Percentiles rank a stretch among this genome's conserved stretches.
phyloP scores from a whole-genome alignment of 768 basidiomycete species.

The Termitomyces sp. region DNA sequence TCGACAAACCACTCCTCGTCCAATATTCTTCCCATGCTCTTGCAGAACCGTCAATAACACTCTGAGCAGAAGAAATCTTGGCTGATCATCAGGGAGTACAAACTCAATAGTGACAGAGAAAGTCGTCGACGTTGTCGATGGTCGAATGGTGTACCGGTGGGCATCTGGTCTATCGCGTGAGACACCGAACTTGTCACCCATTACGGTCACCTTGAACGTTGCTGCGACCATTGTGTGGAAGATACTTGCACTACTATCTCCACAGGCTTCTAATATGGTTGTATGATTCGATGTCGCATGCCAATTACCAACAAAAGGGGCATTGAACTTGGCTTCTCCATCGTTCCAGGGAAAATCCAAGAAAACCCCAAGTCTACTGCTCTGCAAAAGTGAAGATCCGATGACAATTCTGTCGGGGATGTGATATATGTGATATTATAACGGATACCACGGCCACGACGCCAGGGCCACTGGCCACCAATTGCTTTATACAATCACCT shows the following conservation, averaged over 20 bases:
- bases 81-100: neutral
- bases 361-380: constrained; percentile 38
- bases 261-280: constrained; percentile 25
- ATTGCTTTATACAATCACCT: too few relatives aligned
- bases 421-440: too few relatives aligned
- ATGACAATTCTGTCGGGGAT: constrained; percentile 33
- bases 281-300: constrained; percentile 42
- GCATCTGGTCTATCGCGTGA: constrained; percentile 32
- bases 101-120: constrained; percentile 34
- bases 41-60: constrained; percentile 28
- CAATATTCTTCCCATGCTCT: constrained; percentile 42
- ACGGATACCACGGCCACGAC: too few relatives aligned
- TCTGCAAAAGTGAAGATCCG: constrained; percentile 31
- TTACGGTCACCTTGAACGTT: constrained; percentile 36
- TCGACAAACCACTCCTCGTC: constrained; percentile 44
- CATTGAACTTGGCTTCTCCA: constrained; percentile 47
- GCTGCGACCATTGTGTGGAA: constrained; percentile 33
- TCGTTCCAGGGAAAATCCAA: constrained; percentile 61
- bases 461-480: too few relatives aligned
- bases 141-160: constrained; percentile 43
- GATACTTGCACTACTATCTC: constrained; percentile 28
- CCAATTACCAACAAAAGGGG: constrained; percentile 53
- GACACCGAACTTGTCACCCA: constrained; percentile 33
- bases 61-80: constrained; percentile 15
- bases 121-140: constrained; percentile 17